These are phyloP conservation scores for Sarocladium oryzae DNA, from an alignment of 2,329 filamentous ascomycete species.

Conservation along the genomic window DNA sequence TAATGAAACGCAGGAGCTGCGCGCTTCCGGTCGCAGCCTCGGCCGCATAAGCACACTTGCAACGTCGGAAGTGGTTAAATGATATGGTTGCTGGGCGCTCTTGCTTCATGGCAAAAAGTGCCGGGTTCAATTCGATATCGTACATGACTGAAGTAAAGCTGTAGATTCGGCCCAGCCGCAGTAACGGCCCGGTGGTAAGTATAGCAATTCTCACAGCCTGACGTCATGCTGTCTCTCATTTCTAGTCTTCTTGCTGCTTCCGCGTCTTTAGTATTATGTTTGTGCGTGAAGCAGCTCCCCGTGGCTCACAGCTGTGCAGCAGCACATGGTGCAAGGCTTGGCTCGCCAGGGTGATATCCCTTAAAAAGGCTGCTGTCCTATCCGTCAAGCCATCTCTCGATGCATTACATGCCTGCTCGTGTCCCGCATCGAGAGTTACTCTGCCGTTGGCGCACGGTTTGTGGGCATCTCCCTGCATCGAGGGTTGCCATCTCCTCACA, in stretches of 20 bases:
- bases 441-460: neutral
- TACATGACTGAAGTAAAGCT: neutral
- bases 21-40: slow-evolving; percentile 6
- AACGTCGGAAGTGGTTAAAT: neutral
- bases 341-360: neutral
- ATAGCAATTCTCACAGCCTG: neutral
- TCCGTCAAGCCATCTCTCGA: neutral
- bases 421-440: neutral
- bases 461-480: neutral
- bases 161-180: neutral
- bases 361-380: neutral
- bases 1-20: slow-evolving; percentile 8
- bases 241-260: neutral
- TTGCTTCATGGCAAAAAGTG: neutral
- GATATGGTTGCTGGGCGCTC: neutral
- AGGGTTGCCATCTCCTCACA: neutral
- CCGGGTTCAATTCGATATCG: neutral
- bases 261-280: neutral
- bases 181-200: neutral
- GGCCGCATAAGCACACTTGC: slow-evolving; percentile 4
- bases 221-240: neutral
- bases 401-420: neutral
- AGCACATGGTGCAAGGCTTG: neutral
- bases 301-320: neutral
- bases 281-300: neutral